A percentile compares a stretch with the other conserved stretches of the same genome.
Conservation (phyloP, 805 yeast species). For the Candida nitratophila region DNA sequence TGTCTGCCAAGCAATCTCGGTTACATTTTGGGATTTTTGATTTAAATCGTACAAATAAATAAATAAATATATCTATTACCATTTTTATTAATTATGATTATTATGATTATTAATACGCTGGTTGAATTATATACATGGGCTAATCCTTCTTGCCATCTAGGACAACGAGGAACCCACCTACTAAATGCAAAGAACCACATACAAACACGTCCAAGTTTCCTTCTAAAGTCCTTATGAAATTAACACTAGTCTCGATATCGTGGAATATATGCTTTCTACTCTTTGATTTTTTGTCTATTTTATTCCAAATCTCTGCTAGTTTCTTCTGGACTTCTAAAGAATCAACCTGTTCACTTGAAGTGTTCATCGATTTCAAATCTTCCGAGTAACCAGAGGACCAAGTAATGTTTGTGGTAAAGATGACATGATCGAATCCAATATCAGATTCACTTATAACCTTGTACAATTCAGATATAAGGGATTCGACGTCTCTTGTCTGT, state of each 20-base stretch:
- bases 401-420: conserved; percentile 88
- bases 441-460: conserved; percentile 29
- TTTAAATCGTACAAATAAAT: too few species aligned
- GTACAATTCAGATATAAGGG: conserved; percentile 50
- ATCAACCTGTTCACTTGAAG: conserved; percentile 71
- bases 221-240: conserved; percentile 40
- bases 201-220: conserved; percentile 70
- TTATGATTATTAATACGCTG: too few species aligned
- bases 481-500: conserved; percentile 81
- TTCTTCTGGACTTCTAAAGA: conserved; percentile 73
- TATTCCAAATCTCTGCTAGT: conserved; percentile 64
- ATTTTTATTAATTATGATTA: too few species aligned
- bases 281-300: conserved; percentile 34
- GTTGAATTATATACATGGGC: neutral
- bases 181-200: conserved; percentile 88
- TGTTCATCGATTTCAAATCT: conserved; percentile 82
- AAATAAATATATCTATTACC: too few species aligned
- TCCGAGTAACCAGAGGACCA: conserved; percentile 82
- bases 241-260: conserved; percentile 70
- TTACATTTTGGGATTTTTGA: too few species aligned
- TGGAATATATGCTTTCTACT: conserved; percentile 43
- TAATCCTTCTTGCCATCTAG: conserved; percentile 40
- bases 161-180: conserved; percentile 89
- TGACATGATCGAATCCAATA: conserved; percentile 60
- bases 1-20: too few species aligned